Base-by-base conservation (phyloP, 345 rosid genomes). In the Ceriops zippeliana region DNA sequence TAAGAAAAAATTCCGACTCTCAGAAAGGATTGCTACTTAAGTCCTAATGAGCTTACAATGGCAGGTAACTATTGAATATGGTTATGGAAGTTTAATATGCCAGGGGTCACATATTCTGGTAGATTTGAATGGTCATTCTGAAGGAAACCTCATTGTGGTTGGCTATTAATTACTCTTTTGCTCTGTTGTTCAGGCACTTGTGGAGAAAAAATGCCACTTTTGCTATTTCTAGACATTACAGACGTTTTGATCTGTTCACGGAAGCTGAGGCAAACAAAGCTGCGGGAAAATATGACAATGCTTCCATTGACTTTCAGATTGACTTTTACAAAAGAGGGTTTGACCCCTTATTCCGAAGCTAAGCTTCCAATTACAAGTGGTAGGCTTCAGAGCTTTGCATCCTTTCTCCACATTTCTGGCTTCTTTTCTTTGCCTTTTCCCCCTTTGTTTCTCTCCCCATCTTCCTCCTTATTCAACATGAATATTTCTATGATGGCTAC, bases 201-300 rank as follows among this genome's bases (percentile, higher is more conserved):
- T 96, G 99, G 99, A 87, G 99, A 79, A 84, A 89, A 75, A 96
- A 96, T 78, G 91, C 95, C n/a, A 89, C 97, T 47, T 85, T 90
- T 81, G 97, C 98, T 7, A 92, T 96, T 64, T 96, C 99, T 70
- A 86, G 88, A 83, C 98, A 92, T 82, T 96, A 92, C 68, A 90
- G 71, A 61, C 96, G 98, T 15, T 96, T 90, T 70, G 93, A 96
- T 75, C 96, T 89, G 52, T 86, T 96, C 46, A 75, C 71, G 20
- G 99, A 96, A 80, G 98, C 99, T 6, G 97, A 92, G 83, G 99
- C 99, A 74, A 96, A 96, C 69, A 96, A 96, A 85, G 99, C 97
- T 74, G 99, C 99, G 47, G 93, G 89, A 63, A 96, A 96, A 80
- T 96, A 96, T 67, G 91, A 89, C 61, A 96, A 96, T 56, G 80